These are phyloP conservation scores for Penicillium lagena DNA, from an alignment of 495 filamentous ascomycete species.

Conservation along the genomic window DNA sequence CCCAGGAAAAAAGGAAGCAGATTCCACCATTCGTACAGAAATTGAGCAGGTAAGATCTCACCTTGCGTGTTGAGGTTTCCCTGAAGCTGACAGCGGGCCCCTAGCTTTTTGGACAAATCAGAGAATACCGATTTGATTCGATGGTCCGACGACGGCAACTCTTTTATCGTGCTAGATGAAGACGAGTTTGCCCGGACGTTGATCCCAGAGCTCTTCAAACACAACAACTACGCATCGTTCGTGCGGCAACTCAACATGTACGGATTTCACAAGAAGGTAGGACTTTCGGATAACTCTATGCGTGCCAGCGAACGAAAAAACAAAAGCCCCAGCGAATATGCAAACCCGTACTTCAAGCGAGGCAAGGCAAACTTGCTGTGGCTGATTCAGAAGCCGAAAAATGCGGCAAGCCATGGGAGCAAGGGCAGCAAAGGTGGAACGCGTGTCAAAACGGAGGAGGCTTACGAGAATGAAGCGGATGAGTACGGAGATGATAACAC, in stretches of 20 bases:
- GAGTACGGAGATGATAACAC: conserved; percentile 52
- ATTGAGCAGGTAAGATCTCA: conserved; percentile 72
- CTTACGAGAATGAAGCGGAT: conserved; percentile 60
- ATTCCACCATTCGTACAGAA: conserved; percentile 99
- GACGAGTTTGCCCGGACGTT: conserved; percentile 97
- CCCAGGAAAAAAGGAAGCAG: conserved; percentile 79
- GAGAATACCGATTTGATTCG: conserved; percentile 93
- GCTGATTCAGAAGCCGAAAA: conserved; percentile 96
- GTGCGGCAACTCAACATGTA: conserved; percentile 99
- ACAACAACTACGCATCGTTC: conserved; percentile 99
- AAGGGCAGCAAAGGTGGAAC: conserved; percentile 41
- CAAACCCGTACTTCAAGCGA: conserved; percentile 90
- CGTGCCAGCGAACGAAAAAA: conserved; percentile 93
- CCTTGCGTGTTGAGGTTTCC: too few species aligned
- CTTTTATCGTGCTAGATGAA: conserved; percentile 94
- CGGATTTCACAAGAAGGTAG: conserved; percentile 97
- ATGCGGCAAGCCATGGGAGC: conserved; percentile 41
- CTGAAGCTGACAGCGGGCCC: background rate
- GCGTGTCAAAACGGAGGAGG: conserved; percentile 65
- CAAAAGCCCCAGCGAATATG: conserved; percentile 97
- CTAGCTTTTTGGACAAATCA: conserved; percentile 84
- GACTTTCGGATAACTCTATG: conserved; percentile 95
- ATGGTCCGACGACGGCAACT: conserved; percentile 94
- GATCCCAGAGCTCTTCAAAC: conserved; percentile 97
- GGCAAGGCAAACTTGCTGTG: conserved; percentile 91